Evolutionary conservation across 768 basidiomycete genomes (phyloP), one percentile per base, ranked within the genome.

Genomic region (Lentinula sp.): DNA sequence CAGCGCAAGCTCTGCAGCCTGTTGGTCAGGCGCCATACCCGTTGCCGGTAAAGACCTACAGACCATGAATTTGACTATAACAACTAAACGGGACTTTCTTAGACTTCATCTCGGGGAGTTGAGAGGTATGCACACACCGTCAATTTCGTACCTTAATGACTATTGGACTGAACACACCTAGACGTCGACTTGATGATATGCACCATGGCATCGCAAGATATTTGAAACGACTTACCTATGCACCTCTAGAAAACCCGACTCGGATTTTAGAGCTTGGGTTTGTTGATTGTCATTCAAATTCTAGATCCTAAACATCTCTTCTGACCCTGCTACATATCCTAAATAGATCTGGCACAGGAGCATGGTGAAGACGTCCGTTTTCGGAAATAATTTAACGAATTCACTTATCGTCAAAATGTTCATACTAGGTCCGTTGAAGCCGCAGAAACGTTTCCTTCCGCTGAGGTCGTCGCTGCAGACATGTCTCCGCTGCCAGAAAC

Each of bases 161-260:
- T 41, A n/a, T 1, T 15, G n/a, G 18, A 37, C 16, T 37, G 10
- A 28, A n/a, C 23, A 41, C 15, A 56, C 15, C 23, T 28, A 56
- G 55, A 32, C 55, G 55, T 28, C 55, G 55, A 56, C 55, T 56
- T 56, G 55, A 56, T n/a, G 55, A 56, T 43, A 56, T 56, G 55
- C 55, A 56, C 18, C 13, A 43, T 43, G 55, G 55, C 1, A 56
- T 56, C 16, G 55, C 55, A 16, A 56, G 55, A 41, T 56, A 56
- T 41, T 13, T 56, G 55, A 45, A 45, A 41, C 18, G 23, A 45
- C 41, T 56, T 4, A 56, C 55, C 20, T 33, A 43, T 56, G 55
- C 55, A 16, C 41, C 55, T 42, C 7, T 56, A 10, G 28, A 56
- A 1, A 41, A 43, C 18, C 55, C 55, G 9, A 43, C 55, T 39